Evolutionary conservation across 371 early-diverging fungal species (phyloP).

Genomic region (Conidiobolus incongruus): DNA sequence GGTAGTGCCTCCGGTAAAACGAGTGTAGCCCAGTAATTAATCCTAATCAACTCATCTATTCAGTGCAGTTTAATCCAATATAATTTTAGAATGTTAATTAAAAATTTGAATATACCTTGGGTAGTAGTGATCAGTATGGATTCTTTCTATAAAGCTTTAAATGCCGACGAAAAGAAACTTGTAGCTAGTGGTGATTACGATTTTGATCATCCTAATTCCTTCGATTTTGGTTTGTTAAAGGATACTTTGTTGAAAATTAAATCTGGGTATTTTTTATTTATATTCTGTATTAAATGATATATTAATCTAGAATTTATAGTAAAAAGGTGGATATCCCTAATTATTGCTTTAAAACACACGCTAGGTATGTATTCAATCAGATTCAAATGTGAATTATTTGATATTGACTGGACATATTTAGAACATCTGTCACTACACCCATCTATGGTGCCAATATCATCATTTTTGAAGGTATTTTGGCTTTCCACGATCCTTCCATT

Average conservation of each 20-base stretch:
- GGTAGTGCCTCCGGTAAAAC: slow-evolving; percentile 71
- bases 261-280: slow-evolving; percentile 19
- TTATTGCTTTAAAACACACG: slow-evolving; percentile 38
- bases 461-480: slow-evolving; percentile 86
- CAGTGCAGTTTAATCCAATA: background rate
- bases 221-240: slow-evolving; percentile 49
- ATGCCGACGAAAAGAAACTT: slow-evolving; percentile 38
- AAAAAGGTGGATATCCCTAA: slow-evolving; percentile 33
- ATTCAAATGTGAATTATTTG: background rate
- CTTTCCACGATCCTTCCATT: slow-evolving; percentile 55
- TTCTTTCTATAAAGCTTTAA: slow-evolving; percentile 73
- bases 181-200: slow-evolving; percentile 18
- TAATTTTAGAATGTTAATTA: slow-evolving; percentile 28
- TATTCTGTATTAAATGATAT: background rate
- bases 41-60: background rate
- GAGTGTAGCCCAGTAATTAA: slow-evolving; percentile 39
- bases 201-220: slow-evolving; percentile 67
- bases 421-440: slow-evolving; percentile 7
- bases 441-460: slow-evolving; percentile 86
- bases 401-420: background rate
- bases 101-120: slow-evolving; percentile 57
- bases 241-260: slow-evolving; percentile 47
- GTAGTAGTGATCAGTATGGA: slow-evolving; percentile 84
- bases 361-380: slow-evolving; percentile 10
- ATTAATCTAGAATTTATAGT: slow-evolving; percentile 3